These are phyloP conservation scores for Epichloe scottii DNA, from an alignment of 2,329 filamentous ascomycete species.

Conservation along the genomic window DNA sequence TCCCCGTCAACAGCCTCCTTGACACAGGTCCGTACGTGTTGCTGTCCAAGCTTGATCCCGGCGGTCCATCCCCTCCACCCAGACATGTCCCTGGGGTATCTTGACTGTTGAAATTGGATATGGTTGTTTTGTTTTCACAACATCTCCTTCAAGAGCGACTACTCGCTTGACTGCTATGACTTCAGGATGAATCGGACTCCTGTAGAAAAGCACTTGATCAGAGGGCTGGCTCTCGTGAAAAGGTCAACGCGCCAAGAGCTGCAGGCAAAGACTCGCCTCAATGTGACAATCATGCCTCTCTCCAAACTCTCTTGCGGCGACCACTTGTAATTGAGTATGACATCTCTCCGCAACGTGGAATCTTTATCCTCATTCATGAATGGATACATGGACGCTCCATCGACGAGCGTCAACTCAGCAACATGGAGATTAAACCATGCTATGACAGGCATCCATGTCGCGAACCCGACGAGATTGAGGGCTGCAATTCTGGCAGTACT, in stretches of 20 bases:
- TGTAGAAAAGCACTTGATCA: constrained; percentile 19
- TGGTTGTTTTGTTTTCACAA: constrained; percentile 51
- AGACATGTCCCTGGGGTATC: constrained; percentile 76
- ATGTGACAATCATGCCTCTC: constrained; percentile 64
- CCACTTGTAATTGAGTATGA: constrained; percentile 48
- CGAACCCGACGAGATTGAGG: constrained; percentile 37
- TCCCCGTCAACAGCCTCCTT: constrained; percentile 60
- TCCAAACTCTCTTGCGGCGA: constrained; percentile 44
- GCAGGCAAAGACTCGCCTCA: constrained; percentile 34
- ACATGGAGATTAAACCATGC: constrained; percentile 51
- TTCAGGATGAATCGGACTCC: constrained; percentile 60
- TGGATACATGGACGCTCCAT: constrained; percentile 63
- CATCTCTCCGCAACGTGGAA: constrained; percentile 38
- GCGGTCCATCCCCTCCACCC: constrained; percentile 82
- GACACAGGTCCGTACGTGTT: constrained; percentile 83
- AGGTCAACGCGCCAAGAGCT: background rate
- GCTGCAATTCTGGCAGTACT: constrained; percentile 23
- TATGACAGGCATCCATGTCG: constrained; percentile 49
- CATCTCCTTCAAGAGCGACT: constrained; percentile 68
- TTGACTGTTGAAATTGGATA: constrained; percentile 43
- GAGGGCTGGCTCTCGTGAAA: background rate
- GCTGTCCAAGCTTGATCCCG: constrained; percentile 63
- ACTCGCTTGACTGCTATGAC: constrained; percentile 68
- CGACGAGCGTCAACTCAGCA: constrained; percentile 43
- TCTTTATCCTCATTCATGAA: constrained; percentile 57